Evolutionary conservation across 2,329 filamentous ascomycete species (phyloP).

Genomic region (Cladosporium cucumerinum): DNA sequence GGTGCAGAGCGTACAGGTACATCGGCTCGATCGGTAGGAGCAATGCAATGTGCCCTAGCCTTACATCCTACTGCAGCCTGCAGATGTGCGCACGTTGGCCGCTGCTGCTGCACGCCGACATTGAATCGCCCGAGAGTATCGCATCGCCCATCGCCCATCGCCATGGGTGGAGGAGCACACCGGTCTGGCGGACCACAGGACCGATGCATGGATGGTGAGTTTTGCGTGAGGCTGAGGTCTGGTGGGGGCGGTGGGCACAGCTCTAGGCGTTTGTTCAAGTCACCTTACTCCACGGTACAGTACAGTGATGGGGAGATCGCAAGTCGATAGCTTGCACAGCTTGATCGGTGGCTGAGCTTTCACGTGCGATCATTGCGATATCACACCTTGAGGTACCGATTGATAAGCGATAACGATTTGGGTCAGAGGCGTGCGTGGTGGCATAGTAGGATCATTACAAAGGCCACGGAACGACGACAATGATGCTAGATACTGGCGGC

Average conservation of each 20-base stretch:
- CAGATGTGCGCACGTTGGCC: not conserved
- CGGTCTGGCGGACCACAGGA: not conserved
- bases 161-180: not conserved
- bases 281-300: not conserved
- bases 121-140: not conserved
- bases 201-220: not conserved
- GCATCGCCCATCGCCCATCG: not conserved
- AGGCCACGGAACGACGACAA: not conserved
- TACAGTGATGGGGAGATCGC: not conserved
- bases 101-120: not conserved
- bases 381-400: not conserved
- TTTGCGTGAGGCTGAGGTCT: constrained; percentile 9
- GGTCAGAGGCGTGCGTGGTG: not conserved
- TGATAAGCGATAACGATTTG: not conserved
- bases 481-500: not conserved
- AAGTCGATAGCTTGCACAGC: not conserved
- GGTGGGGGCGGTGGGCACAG: not conserved
- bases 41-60: not conserved
- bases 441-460: not conserved
- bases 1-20: not conserved
- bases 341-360: not conserved
- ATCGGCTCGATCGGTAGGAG: not conserved
- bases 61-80: not conserved
- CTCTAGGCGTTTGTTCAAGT: not conserved
- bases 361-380: not conserved